Conservation (phyloP, 495 filamentous ascomycete genomes). For the Tuber calosporum region DNA sequence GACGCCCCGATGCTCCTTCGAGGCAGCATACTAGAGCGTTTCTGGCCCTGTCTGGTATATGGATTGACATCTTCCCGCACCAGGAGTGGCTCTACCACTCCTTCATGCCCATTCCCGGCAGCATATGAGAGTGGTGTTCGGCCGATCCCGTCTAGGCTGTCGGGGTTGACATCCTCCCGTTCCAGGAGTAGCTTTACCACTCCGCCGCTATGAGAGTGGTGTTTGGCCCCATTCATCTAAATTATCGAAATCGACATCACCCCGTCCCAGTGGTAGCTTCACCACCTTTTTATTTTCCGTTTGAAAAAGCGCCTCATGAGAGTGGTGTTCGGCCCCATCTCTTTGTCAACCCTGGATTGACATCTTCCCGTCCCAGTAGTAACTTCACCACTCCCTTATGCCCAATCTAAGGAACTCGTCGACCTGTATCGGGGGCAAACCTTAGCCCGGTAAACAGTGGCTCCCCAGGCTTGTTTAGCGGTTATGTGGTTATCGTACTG, state of each 20-base stretch:
- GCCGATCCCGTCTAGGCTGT: constrained; percentile 1
- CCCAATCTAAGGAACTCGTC: not conserved
- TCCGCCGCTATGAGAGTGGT: constrained; percentile 1
- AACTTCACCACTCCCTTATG: constrained; percentile 1
- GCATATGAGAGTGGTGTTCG: constrained; percentile 6
- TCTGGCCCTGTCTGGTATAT: not conserved
- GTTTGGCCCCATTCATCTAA: constrained; percentile 1
- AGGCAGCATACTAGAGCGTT: not conserved
- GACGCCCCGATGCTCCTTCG: not conserved
- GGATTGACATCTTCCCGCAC: constrained; percentile 4
- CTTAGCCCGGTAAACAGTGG: not conserved
- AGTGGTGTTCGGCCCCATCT: not conserved
- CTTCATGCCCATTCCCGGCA: constrained; percentile 5
- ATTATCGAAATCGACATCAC: not conserved
- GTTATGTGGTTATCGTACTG: constrained; percentile 4
- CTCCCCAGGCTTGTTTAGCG: not conserved
- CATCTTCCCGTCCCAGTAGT: constrained; percentile 6
- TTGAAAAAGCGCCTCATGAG: not conserved
- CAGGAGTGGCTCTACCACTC: not conserved
- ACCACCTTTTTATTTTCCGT: not conserved
- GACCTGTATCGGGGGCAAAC: not conserved
- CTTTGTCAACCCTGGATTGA: not conserved
- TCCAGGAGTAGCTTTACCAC: constrained; percentile 6
- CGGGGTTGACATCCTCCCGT: constrained; percentile 6
- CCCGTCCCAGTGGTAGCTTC: not conserved